Evolutionary conservation across 495 filamentous ascomycete genomes (phyloP).

Genomic region (Arthonia radiata): DNA sequence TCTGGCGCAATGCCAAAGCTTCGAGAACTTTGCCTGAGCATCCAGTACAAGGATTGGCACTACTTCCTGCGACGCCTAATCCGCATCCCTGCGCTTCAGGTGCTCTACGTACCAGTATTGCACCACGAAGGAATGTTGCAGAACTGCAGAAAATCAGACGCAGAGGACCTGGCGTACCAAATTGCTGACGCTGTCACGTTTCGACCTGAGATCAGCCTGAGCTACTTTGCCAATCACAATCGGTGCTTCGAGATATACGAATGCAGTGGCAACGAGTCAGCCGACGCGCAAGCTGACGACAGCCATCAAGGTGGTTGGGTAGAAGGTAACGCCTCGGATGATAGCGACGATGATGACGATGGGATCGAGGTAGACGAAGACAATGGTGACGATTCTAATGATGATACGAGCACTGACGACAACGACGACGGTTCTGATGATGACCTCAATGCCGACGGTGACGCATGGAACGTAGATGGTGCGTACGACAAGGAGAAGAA

Average conservation of each 20-base stretch:
- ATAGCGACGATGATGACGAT: slow-evolving; percentile 26
- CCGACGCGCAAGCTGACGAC: slow-evolving; percentile 11
- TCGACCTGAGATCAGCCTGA: slow-evolving; percentile 61
- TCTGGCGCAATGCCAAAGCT: slow-evolving; percentile 60
- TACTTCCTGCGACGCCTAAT: slow-evolving; percentile 68
- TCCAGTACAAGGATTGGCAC: slow-evolving; percentile 80
- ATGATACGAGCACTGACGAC: slow-evolving; percentile 19
- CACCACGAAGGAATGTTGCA: slow-evolving; percentile 29
- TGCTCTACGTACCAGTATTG: slow-evolving; percentile 54
- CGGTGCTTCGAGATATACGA: slow-evolving; percentile 89
- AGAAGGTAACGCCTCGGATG: slow-evolving; percentile 12
- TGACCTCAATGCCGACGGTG: slow-evolving; percentile 19
- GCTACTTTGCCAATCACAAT: slow-evolving; percentile 51
- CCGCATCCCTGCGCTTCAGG: slow-evolving; percentile 45
- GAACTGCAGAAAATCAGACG: slow-evolving; percentile 25
- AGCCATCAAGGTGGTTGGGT: slow-evolving; percentile 21
- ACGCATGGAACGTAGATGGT: slow-evolving; percentile 13
- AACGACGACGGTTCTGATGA: slow-evolving; percentile 18
- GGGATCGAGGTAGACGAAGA: slow-evolving; percentile 22
- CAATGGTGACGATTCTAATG: slow-evolving; percentile 16
- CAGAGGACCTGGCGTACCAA: slow-evolving; percentile 57
- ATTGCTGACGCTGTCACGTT: slow-evolving; percentile 68
- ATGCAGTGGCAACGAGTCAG: slow-evolving; percentile 19
- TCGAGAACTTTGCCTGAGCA: slow-evolving; percentile 47
- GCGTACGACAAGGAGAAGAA: slow-evolving; percentile 6